These are phyloP conservation scores for Brettanomyces sp. DNA, from an alignment of 805 yeast species.

Conservation along the genomic window DNA sequence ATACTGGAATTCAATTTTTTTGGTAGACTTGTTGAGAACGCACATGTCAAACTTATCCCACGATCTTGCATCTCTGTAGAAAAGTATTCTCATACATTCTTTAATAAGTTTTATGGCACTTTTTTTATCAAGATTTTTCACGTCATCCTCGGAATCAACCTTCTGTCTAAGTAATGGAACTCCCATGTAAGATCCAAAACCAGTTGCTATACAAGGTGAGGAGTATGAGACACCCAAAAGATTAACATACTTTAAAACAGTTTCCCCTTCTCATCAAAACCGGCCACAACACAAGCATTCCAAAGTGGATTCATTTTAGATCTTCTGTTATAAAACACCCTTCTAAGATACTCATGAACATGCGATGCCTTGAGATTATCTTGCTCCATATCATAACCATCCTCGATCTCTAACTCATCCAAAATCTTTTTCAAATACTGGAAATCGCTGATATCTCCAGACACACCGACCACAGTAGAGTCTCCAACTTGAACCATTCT, in stretches of 20 bases:
- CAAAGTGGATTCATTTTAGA: conserved; percentile 92
- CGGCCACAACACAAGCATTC: conserved; percentile 91
- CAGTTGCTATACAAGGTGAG: conserved; percentile 87
- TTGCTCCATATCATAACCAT: conserved; percentile 67
- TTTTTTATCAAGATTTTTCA: conserved; percentile 53
- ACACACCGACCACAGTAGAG: conserved; percentile 82
- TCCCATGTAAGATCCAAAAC: conserved; percentile 94
- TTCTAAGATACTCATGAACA: conserved; percentile 78
- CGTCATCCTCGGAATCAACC: conserved; percentile 73
- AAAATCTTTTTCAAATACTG: conserved; percentile 71
- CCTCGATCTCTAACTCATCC: conserved; percentile 71
- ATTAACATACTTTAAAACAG: conserved; percentile 81
- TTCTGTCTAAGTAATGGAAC: conserved; percentile 81
- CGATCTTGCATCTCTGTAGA: conserved; percentile 94
- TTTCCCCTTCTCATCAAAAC: conserved; percentile 62
- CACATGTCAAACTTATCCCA: conserved; percentile 78
- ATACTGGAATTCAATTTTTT: conserved; percentile 47
- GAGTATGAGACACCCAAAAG: conserved; percentile 85
- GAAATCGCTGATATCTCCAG: conserved; percentile 92
- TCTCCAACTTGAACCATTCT: conserved; percentile 78
- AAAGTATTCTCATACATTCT: conserved; percentile 88
- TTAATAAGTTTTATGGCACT: conserved; percentile 70
- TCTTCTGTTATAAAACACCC: conserved; percentile 79
- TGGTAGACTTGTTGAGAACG: conserved; percentile 54
- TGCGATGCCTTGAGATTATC: conserved; percentile 68